Evolutionary conservation across 2,329 filamentous ascomycete genomes (phyloP), one percentile per base, ranked within the genome.

Genomic region (Tolypocladium paradoxum): DNA sequence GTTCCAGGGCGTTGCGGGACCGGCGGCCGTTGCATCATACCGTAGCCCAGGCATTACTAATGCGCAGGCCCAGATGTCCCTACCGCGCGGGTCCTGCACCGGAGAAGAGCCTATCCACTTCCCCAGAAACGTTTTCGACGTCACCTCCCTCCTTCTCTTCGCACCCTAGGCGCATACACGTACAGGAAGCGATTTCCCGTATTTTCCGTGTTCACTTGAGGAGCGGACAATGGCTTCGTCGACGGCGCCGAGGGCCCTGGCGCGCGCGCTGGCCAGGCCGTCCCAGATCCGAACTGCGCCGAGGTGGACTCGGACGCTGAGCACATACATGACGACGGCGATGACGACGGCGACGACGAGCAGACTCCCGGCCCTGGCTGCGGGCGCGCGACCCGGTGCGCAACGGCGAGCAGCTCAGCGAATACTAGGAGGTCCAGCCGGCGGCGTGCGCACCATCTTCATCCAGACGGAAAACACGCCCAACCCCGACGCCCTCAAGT

Each of bases 391-490:
- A 35, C 54, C 46, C 18, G 34, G 38, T 16, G 20, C 36, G 22
- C 48, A 46, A 18, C 43, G 18, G 12, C 54, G 22, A n/a, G n/a
- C n/a, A n/a, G n/a, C n/a, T n/a, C n/a, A n/a, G n/a, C n/a, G n/a
- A n/a, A n/a, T n/a, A n/a, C n/a, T n/a, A n/a, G n/a, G n/a, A n/a
- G n/a, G n/a, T n/a, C n/a, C n/a, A n/a, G n/a, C n/a, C n/a, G n/a
- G n/a, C 52, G 72, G 73, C 49, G 68, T 68, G 55, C 85, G 92
- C 58, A 90, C 84, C 27, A 95, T 99, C 70, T 99, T 97, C 76
- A 99, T 99, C 65, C 93, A 99, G 73, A 97, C 92, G 6, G 92
- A 97, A 67, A 82, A 80, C 59, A 99, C 93, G 1, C 93, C 93
- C 29, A 99, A 99, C 71, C 78, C 84, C n/a, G 90, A 97, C 74